Evolutionary conservation across 2,329 filamentous ascomycete species (phyloP), one percentile per base, ranked within the genome.

Genomic region (Cryphonectria nitschkei): DNA sequence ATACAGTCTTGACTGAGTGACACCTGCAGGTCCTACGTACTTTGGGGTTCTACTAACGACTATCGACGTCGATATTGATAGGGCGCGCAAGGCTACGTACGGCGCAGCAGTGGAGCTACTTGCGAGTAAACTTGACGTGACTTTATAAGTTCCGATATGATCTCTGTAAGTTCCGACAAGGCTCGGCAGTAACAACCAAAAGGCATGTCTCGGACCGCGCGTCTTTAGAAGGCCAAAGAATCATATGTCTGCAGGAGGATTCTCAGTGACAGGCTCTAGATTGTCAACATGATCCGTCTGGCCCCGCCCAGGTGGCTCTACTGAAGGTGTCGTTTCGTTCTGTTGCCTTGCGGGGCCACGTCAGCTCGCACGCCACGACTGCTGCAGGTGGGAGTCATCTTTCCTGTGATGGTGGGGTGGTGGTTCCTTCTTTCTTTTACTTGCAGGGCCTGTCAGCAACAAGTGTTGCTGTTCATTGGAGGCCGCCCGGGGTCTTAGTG

Each of bases 301-400:
- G 63, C 39, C 56, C 56, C 29, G 46, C 19, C 19, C 26, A n/a
- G 67, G 58, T 58, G 63, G 37, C 70, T 65, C 34, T 50, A 19
- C 13, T 29, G 29, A 14, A 50, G 22, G 58, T 67, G 46, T n/a
- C 11, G 37, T 39, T 39, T 39, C 37, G 22, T 50, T 50, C 46
- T 50, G 70, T 63, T 73, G 70, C 72, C 72, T 73, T 72, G 54
- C 62, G 56, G 65, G 73, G 73, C 73, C 73, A 72, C 73, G 73
- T 74, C 71, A 74, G 69, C 73, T 74, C 66, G 70, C 66, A 67
- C 32, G 43, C 39, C 54, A 39, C 32, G 62, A 16, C 54, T 70
- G 70, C 52, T 70, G 70, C 52, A 50, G 64, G 70, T 66, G 37
- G 56, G 61, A 69, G 69, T 71, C 69, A 71, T 68, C 46, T 50